Percentiles rank a stretch among this genome's conserved stretches.
Evolutionary conservation across 2,329 filamentous ascomycete species (phyloP).

Genomic region (Diaporthe sp.): DNA sequence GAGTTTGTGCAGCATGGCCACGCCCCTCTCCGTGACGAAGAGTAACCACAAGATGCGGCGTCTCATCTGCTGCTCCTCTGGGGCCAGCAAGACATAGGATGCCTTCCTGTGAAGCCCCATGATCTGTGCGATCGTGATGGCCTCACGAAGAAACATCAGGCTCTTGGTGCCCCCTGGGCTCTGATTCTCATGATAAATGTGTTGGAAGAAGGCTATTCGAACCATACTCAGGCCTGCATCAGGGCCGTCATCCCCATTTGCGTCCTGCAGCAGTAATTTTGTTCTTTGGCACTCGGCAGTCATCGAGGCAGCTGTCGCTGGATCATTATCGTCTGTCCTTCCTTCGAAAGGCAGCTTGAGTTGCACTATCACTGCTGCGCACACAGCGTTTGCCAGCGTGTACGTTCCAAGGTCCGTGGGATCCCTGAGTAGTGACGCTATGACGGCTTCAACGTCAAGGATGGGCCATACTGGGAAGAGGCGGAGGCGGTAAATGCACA

Average conservation of each 20-base stretch:
- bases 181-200: constrained; percentile 63
- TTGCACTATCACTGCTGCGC: constrained; percentile 59
- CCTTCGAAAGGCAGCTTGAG: constrained; percentile 50
- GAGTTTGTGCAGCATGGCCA: constrained; percentile 61
- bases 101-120: constrained; percentile 57
- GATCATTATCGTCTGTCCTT: constrained; percentile 43
- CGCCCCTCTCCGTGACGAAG: constrained; percentile 61
- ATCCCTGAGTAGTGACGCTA: constrained; percentile 48
- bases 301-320: constrained; percentile 46
- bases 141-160: constrained; percentile 59
- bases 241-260: constrained; percentile 41
- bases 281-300: constrained; percentile 49
- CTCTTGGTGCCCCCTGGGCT: constrained; percentile 57
- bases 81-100: constrained; percentile 48
- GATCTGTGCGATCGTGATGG: constrained; percentile 62
- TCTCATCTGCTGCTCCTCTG: constrained; percentile 55
- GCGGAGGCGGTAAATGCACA: constrained; percentile 60
- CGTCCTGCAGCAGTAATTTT: constrained; percentile 37
- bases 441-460: constrained; percentile 55
- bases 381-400: constrained; percentile 56
- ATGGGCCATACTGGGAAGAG: constrained; percentile 64
- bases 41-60: constrained; percentile 59
- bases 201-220: constrained; percentile 61
- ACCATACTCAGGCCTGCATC: constrained; percentile 52
- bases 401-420: constrained; percentile 47